Evolutionary conservation across 75 land plant species (phyloP).

Genomic region (Pinus taeda): DNA sequence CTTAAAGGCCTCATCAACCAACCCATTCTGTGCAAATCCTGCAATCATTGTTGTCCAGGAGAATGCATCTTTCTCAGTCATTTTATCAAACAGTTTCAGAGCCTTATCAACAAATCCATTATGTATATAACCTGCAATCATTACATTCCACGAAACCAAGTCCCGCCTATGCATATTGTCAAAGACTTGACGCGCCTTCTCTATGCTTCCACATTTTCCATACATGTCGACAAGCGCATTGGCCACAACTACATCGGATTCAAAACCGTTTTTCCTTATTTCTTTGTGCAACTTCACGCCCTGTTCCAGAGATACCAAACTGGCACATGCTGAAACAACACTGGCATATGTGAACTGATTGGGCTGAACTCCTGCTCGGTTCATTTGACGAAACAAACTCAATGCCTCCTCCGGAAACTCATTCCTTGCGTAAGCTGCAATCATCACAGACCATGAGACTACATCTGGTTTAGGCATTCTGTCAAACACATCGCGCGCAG

Average conservation of each 20-base stretch:
- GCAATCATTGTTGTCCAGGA: neutral
- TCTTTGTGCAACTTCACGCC: constrained; percentile 26
- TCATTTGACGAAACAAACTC: constrained; percentile 31
- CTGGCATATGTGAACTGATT: constrained; percentile 46
- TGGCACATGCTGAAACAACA: constrained; percentile 53
- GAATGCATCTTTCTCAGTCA: neutral
- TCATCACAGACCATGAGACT: constrained; percentile 19
- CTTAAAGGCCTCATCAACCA: neutral
- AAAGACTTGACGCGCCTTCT: too few relatives aligned
- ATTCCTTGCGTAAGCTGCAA: constrained; percentile 41
- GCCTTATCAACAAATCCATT: neutral
- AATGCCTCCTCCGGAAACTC: constrained; percentile 24
- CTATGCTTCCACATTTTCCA: constrained; percentile 14
- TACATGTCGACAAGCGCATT: constrained; percentile 41
- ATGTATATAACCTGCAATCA: constrained; percentile 9
- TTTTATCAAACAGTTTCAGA: neutral
- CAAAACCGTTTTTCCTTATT: constrained; percentile 23
- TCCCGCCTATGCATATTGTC: too few relatives aligned
- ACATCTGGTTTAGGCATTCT: constrained; percentile 32
- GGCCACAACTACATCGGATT: constrained; percentile 12
- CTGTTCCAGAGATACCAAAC: constrained; percentile 6
- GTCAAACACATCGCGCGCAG: constrained; percentile 27
- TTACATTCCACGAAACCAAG: too few relatives aligned
- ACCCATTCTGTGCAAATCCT: neutral
- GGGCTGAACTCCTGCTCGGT: constrained; percentile 34